phyloP scores from a whole-genome alignment of 2,329 filamentous ascomycete species.

The Lachnellula subtilissima region DNA sequence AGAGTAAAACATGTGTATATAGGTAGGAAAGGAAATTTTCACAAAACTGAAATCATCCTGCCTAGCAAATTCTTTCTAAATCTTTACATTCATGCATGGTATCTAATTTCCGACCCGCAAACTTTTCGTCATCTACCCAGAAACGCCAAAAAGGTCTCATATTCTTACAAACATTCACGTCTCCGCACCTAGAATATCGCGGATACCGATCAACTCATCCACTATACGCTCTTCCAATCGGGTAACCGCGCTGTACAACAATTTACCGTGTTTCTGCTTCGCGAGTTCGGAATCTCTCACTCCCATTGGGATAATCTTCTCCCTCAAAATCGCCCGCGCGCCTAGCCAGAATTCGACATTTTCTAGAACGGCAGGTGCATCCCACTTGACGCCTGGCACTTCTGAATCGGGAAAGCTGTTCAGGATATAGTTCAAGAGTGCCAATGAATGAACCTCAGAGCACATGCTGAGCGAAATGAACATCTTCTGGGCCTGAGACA shows the following conservation, averaged over 20 bases:
- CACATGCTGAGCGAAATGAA: conserved; percentile 69
- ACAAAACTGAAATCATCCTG: no score
- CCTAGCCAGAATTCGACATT: conserved; percentile 79
- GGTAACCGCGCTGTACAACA: no score
- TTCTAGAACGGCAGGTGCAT: conserved; percentile 66
- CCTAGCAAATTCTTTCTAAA: no score
- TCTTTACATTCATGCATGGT: no score
- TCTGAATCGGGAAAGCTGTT: conserved; percentile 62
- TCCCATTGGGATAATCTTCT: conserved; percentile 68
- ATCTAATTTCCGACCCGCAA: no score
- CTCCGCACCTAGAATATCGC: not conserved
- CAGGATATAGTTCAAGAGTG: conserved; percentile 70
- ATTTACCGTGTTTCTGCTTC: conserved; percentile 33
- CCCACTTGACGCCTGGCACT: conserved; percentile 71
- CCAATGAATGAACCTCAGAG: conserved; percentile 73
- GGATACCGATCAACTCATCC: not conserved
- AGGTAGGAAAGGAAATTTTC: no score
- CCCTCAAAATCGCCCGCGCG: conserved; percentile 62
- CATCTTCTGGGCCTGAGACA: conserved; percentile 43
- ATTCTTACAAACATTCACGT: not conserved
- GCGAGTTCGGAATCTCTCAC: conserved; percentile 64
- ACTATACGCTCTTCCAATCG: not conserved
- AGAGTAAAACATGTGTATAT: no score
- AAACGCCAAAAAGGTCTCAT: no score
- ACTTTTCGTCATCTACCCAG: no score